Percentiles rank a stretch among this genome's conserved stretches.
Evolutionary conservation across 2,329 filamentous ascomycete genomes (phyloP).

Genomic region (Trichoderma koningiopsis): DNA sequence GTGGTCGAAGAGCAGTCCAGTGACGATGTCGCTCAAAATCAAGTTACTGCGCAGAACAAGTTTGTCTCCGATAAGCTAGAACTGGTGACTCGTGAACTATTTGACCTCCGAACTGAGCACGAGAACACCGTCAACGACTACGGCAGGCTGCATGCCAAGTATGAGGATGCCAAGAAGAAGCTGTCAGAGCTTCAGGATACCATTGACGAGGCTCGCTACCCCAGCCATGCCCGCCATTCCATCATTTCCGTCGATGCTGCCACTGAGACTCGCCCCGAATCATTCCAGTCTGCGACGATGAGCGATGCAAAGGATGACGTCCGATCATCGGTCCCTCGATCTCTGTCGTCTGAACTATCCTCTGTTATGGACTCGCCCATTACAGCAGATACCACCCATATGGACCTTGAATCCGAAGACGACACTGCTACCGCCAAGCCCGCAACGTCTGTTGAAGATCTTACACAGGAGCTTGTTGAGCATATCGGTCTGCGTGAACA

Average conservation of each 20-base stretch:
- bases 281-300: slow-evolving; percentile 79
- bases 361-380: slow-evolving; percentile 77
- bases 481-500: background rate
- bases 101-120: slow-evolving; percentile 88
- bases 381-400: slow-evolving; percentile 64
- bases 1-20: background rate
- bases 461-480: slow-evolving; percentile 37
- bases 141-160: slow-evolving; percentile 81
- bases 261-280: slow-evolving; percentile 62
- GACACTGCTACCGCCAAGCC: slow-evolving; percentile 51
- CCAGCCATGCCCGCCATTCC: slow-evolving; percentile 56
- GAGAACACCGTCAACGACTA: slow-evolving; percentile 81
- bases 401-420: slow-evolving; percentile 48
- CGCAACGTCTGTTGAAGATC: slow-evolving; percentile 42
- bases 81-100: slow-evolving; percentile 84
- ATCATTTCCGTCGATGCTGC: slow-evolving; percentile 57
- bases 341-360: slow-evolving; percentile 90
- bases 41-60: slow-evolving; percentile 77
- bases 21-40: slow-evolving; percentile 30
- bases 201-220: slow-evolving; percentile 75
- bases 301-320: slow-evolving; percentile 68
- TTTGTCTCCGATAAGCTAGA: slow-evolving; percentile 94
- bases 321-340: slow-evolving; percentile 74
- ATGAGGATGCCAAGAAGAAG: slow-evolving; percentile 82
- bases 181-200: slow-evolving; percentile 84